Conservation (phyloP, 2,329 filamentous ascomycete genomes). For the Scytalidium lignicola region DNA sequence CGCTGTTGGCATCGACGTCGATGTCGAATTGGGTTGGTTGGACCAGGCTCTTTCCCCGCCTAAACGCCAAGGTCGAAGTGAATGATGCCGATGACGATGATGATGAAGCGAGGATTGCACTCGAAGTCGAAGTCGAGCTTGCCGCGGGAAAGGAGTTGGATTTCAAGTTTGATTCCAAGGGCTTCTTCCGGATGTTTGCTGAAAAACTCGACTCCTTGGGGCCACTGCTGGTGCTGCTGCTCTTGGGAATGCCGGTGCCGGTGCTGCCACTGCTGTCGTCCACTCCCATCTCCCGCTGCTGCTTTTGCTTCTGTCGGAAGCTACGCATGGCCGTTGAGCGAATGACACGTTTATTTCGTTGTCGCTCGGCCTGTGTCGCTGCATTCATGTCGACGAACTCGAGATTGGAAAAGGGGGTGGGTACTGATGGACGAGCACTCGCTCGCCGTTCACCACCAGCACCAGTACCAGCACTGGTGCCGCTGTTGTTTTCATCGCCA, state of each 20-base stretch:
- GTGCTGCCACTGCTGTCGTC: neutral
- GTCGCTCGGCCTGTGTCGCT: slow-evolving; percentile 2
- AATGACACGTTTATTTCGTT: slow-evolving; percentile 6
- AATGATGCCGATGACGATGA: neutral
- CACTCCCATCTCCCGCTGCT: neutral
- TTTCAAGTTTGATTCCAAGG: neutral
- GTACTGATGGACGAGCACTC: neutral
- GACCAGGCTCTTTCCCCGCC: neutral
- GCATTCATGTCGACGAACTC: slow-evolving; percentile 7
- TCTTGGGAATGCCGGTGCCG: slow-evolving; percentile 1
- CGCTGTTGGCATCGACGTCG: neutral
- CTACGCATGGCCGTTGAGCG: slow-evolving; percentile 8
- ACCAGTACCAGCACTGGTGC: neutral
- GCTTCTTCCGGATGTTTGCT: neutral
- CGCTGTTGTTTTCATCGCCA: neutral
- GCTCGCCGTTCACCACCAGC: neutral
- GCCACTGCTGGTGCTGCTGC: slow-evolving; percentile 6
- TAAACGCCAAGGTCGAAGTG: neutral
- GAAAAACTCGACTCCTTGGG: neutral
- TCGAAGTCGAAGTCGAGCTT: neutral
- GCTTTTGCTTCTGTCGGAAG: slow-evolving; percentile 5
- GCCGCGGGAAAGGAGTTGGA: too few species aligned
- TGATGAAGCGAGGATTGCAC: neutral
- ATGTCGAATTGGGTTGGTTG: neutral
- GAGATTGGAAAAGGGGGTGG: neutral